A percentile compares a stretch with the other conserved stretches of the same genome.
Evolutionary conservation across 257 asterid species (phyloP).

Genomic region (Haberlea rhodopensis): DNA sequence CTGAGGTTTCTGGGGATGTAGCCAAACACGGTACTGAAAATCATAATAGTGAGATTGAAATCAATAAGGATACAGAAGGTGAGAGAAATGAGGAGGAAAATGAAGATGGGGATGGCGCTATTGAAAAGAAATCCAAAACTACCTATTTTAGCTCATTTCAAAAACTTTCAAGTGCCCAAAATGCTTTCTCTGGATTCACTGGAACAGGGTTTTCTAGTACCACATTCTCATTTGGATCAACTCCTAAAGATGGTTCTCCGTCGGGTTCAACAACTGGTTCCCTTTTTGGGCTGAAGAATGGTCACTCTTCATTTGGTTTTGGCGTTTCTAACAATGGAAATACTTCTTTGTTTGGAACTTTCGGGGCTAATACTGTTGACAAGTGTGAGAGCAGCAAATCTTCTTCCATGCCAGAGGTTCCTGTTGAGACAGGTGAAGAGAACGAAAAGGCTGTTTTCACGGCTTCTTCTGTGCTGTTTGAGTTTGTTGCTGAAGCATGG

Average conservation of each 20-base stretch:
- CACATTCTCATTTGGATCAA: conserved; percentile 37
- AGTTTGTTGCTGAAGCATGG: conserved; percentile 68
- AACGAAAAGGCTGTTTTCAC: conserved; percentile 60
- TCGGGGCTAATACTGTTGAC: conserved; percentile 28
- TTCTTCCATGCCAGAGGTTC: conserved; percentile 57
- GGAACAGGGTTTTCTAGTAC: conserved; percentile 86
- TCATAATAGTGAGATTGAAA: conserved; percentile 32
- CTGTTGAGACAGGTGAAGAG: conserved; percentile 79
- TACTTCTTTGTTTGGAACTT: conserved; percentile 44
- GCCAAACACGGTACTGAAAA: conserved; percentile 30
- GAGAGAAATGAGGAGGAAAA: conserved; percentile 35
- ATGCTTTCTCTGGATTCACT: conserved; percentile 82
- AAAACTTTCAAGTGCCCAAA: conserved; percentile 77
- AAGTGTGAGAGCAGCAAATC: conserved; percentile 47
- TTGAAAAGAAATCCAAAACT: conserved; percentile 46
- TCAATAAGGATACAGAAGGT: conserved; percentile 31
- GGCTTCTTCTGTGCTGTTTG: conserved; percentile 69
- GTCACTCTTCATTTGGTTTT: conserved; percentile 40
- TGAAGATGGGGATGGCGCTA: conserved; percentile 29
- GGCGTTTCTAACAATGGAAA: conserved; percentile 44
- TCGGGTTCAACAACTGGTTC: conserved; percentile 31
- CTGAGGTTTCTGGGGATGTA: conserved; percentile 38
- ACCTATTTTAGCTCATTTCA: conserved; percentile 71
- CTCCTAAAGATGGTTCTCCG: conserved; percentile 39
- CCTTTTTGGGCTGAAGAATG: conserved; percentile 38